Evolutionary conservation across 2,329 filamentous ascomycete species (phyloP).

Genomic region (Colletotrichum eleusines): DNA sequence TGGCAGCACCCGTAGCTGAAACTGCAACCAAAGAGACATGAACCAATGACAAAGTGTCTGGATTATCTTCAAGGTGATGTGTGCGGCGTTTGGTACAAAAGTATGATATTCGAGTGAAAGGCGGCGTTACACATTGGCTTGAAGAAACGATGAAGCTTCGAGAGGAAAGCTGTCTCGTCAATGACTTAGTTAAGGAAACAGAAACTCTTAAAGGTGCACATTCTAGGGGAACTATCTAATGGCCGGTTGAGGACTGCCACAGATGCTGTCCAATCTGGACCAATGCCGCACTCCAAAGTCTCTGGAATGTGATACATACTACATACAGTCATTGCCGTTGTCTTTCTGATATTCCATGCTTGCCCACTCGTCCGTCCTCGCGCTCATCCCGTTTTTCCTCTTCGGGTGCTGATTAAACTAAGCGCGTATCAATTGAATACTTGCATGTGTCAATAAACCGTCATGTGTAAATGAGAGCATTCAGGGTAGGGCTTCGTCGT

Average conservation of each 20-base stretch:
- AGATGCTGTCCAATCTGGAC: slow-evolving; percentile 39
- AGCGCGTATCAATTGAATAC: slow-evolving; percentile 11
- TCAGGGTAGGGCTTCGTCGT: slow-evolving; percentile 30
- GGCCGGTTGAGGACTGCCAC: slow-evolving; percentile 37
- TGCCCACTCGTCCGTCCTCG: slow-evolving; percentile 2
- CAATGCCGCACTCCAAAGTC: slow-evolving; percentile 36
- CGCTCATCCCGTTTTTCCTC: slow-evolving; percentile 5
- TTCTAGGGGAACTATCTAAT: slow-evolving; percentile 39
- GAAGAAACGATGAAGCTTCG: not conserved
- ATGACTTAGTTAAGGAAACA: not conserved
- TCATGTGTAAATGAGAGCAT: slow-evolving; percentile 34
- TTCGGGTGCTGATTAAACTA: slow-evolving; percentile 10
- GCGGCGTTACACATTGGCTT: not conserved
- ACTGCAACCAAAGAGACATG: slow-evolving; percentile 20
- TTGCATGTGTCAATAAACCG: slow-evolving; percentile 29
- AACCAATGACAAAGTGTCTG: not conserved
- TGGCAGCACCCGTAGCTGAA: not conserved
- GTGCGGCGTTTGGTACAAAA: slow-evolving; percentile 21
- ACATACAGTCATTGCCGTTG: slow-evolving; percentile 41
- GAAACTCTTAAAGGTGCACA: slow-evolving; percentile 2
- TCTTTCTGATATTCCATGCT: slow-evolving; percentile 40
- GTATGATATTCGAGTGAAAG: not conserved
- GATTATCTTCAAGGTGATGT: not conserved
- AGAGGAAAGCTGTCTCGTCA: not conserved
- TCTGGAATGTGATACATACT: slow-evolving; percentile 38